These are phyloP conservation scores for Cladosporium sp. DNA, from an alignment of 2,329 filamentous ascomycete genomes.

Conservation along the genomic window DNA sequence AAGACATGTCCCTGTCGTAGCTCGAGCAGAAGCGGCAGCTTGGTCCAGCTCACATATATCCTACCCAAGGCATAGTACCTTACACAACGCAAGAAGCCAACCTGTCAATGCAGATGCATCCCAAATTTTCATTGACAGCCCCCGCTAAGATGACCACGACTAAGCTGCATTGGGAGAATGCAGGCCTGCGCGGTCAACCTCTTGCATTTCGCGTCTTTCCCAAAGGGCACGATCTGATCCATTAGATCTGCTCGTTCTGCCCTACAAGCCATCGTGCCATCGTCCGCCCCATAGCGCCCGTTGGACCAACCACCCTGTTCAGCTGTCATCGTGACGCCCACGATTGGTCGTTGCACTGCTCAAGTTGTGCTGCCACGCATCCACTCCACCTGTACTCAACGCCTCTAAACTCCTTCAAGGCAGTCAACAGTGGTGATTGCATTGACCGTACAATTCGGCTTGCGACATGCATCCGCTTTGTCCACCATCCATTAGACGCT, in stretches of 20 bases:
- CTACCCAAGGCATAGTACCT: no score
- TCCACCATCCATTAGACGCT: background rate
- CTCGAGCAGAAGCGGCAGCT: no score
- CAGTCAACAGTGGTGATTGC: background rate
- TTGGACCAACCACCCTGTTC: background rate
- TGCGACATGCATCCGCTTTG: slow-evolving; percentile 9
- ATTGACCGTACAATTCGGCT: background rate
- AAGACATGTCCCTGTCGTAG: no score
- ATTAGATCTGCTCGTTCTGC: background rate
- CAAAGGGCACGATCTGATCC: background rate
- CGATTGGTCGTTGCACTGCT: background rate
- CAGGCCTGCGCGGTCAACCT: background rate
- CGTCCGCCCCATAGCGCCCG: background rate
- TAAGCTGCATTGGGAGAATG: background rate
- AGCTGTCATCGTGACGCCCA: background rate
- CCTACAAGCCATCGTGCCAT: background rate
- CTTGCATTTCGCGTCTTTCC: background rate
- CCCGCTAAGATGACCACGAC: background rate
- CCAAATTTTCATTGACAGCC: background rate
- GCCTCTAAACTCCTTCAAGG: background rate
- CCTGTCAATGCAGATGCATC: background rate
- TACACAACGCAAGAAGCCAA: no score
- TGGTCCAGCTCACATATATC: no score
- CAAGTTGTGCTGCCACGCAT: background rate
- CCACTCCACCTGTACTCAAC: background rate